Conservation (phyloP, 164 flowering plant species). For the Aristolochia fimbriata region DNA sequence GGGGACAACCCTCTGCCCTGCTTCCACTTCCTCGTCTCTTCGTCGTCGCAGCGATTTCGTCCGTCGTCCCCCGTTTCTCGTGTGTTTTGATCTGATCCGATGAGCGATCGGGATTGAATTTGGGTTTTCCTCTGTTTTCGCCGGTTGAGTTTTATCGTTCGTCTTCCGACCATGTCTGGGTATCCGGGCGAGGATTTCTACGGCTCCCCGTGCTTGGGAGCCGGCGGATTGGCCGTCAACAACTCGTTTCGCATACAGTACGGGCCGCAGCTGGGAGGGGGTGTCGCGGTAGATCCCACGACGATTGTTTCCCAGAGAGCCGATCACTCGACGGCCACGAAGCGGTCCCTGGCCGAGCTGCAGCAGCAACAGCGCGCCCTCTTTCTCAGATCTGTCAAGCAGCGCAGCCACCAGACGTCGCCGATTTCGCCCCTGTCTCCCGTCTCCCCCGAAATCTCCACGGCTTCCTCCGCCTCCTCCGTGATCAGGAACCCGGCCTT, state of each 20-base stretch:
- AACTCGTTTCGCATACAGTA: conserved; percentile 9
- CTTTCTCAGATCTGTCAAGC: conserved; percentile 56
- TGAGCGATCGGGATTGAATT: neutral
- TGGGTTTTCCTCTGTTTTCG: neutral
- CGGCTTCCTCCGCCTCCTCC: conserved; percentile 4
- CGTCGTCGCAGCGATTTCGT: too few species aligned
- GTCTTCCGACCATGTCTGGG: conserved; percentile 8
- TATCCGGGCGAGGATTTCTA: conserved; percentile 10
- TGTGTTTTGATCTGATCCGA: neutral
- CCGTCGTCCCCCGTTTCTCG: too few species aligned
- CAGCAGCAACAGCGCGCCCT: conserved; percentile 15
- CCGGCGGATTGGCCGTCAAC: neutral
- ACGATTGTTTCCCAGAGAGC: conserved; percentile 14
- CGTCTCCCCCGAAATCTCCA: conserved; percentile 15
- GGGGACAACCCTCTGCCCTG: neutral
- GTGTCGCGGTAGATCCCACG: conserved; percentile 8
- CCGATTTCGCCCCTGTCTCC: conserved; percentile 50
- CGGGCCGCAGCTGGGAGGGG: conserved; percentile 8
- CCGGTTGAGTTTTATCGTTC: neutral
- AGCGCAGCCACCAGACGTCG: conserved; percentile 30
- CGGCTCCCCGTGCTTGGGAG: conserved; percentile 5
- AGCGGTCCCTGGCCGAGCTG: conserved; percentile 48
- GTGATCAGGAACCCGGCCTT: conserved; percentile 5
- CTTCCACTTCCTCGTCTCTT: neutral
- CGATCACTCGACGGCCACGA: conserved; percentile 27